Percentiles rank a stretch among this genome's conserved stretches.
These are phyloP conservation scores for Pythium diclinum DNA, from an alignment of 352 stramenopile genomes.

Conservation along the genomic window DNA sequence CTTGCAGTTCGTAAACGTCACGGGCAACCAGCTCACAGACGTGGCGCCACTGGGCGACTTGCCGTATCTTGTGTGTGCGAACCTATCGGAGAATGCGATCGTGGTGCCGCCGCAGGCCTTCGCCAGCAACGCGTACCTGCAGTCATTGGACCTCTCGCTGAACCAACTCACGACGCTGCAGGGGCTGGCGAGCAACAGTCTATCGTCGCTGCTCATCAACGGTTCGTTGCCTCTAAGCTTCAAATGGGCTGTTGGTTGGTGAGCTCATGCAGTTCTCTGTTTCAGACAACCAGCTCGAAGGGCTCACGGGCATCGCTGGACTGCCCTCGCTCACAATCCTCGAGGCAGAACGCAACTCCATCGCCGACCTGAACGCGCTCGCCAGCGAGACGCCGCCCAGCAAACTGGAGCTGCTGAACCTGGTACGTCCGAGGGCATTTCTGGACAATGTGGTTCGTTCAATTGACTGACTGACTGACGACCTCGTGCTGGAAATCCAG, in stretches of 20 bases:
- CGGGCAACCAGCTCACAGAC: conserved; percentile 66
- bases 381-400: conserved; percentile 26
- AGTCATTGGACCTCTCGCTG: conserved; percentile 61
- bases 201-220: conserved; percentile 61
- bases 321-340: conserved; percentile 50
- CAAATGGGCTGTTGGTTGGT: neutral
- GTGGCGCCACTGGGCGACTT: conserved; percentile 45
- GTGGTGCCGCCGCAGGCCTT: conserved; percentile 31
- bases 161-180: conserved; percentile 65
- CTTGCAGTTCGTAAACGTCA: conserved; percentile 67
- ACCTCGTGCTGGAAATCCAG: conserved; percentile 39
- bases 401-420: conserved; percentile 49
- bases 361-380: conserved; percentile 45
- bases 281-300: conserved; percentile 46
- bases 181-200: conserved; percentile 42
- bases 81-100: conserved; percentile 62
- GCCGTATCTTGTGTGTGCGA: conserved; percentile 52
- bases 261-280: neutral
- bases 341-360: conserved; percentile 51
- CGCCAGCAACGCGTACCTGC: conserved; percentile 49
- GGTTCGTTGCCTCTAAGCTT: conserved; percentile 26
- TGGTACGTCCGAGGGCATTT: conserved; percentile 33
- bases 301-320: conserved; percentile 41
- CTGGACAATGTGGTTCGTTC: neutral
- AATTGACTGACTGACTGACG: neutral